phyloP scores from a whole-genome alignment of 2,329 filamentous ascomycete species.

The Nemania serpens region DNA sequence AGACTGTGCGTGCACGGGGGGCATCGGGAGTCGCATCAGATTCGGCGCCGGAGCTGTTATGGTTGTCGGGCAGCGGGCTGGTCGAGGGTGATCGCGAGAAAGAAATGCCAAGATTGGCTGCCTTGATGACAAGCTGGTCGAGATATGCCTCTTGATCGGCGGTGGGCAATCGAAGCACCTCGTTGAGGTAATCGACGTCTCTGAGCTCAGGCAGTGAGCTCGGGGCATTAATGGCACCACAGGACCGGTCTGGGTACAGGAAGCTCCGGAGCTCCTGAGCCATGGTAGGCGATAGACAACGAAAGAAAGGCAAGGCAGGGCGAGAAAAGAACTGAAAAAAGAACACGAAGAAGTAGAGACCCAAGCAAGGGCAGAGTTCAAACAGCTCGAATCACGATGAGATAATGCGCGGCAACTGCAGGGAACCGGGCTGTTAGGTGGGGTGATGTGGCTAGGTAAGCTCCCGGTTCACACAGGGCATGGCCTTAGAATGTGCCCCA shows the following conservation, averaged over 20 bases:
- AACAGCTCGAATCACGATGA: background rate
- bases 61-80: conserved; percentile 40
- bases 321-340: conserved; percentile 10
- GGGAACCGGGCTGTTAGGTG: too few relatives aligned
- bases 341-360: too few relatives aligned
- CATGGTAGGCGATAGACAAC: conserved; percentile 30
- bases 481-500: too few relatives aligned
- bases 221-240: conserved; percentile 20
- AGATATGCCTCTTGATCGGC: conserved; percentile 34
- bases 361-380: background rate
- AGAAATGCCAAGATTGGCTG: conserved; percentile 45
- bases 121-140: conserved; percentile 43
- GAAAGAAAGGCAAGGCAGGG: conserved; percentile 13
- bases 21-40: conserved; percentile 49
- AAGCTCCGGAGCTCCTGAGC: conserved; percentile 33
- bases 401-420: too few relatives aligned
- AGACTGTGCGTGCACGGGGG: conserved; percentile 51
- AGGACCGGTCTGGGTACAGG: conserved; percentile 25
- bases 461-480: too few relatives aligned
- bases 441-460: too few relatives aligned
- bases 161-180: conserved; percentile 37
- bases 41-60: conserved; percentile 47
- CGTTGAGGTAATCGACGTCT: conserved; percentile 37
- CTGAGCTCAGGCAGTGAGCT: conserved; percentile 35
- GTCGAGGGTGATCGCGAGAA: conserved; percentile 37